Conservation (phyloP, 2,329 filamentous ascomycete genomes). For the Verticillium nubilum region DNA sequence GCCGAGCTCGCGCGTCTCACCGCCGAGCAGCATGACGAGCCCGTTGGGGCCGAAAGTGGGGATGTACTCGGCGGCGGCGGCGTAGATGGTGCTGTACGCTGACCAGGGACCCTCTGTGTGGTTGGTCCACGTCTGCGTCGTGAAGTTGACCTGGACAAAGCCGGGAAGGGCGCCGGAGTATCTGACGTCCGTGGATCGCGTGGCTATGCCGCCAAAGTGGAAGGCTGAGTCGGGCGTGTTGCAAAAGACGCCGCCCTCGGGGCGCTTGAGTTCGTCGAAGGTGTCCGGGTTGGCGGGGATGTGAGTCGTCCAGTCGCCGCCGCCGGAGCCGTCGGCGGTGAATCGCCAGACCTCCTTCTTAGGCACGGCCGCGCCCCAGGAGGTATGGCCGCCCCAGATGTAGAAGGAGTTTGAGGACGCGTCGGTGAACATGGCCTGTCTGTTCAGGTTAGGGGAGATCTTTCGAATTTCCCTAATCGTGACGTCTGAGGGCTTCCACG, state of each 20-base stretch:
- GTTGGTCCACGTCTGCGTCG: constrained; percentile 23
- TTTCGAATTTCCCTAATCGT: constrained; percentile 21
- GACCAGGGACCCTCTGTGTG: constrained; percentile 16
- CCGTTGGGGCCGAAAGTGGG: constrained; percentile 25
- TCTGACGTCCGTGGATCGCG: constrained; percentile 12
- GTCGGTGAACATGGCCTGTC: constrained; percentile 26
- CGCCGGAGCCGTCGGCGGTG: constrained; percentile 21
- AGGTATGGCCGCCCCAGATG: constrained; percentile 25
- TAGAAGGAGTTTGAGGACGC: constrained; percentile 21
- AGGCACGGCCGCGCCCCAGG: constrained; percentile 14
- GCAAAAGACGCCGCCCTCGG: constrained; percentile 20
- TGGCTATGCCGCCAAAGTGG: constrained; percentile 23
- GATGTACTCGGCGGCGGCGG: constrained; percentile 22
- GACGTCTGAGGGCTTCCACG: constrained; percentile 28
- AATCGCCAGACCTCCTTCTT: constrained; percentile 25
- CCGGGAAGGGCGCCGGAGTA: constrained; percentile 18
- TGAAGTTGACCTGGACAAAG: constrained; percentile 25
- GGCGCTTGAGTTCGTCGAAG: constrained; percentile 30
- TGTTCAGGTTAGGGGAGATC: constrained; percentile 20
- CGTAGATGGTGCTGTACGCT: constrained; percentile 20
- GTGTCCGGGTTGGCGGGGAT: constrained; percentile 19
- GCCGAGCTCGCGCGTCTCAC: constrained; percentile 12
- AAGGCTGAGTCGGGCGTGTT: constrained; percentile 20
- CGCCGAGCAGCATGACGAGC: constrained; percentile 25
- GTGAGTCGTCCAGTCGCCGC: constrained; percentile 23